Base-by-base conservation (phyloP, 331 rosid genomes). In the Phaseolus coccineus region DNA sequence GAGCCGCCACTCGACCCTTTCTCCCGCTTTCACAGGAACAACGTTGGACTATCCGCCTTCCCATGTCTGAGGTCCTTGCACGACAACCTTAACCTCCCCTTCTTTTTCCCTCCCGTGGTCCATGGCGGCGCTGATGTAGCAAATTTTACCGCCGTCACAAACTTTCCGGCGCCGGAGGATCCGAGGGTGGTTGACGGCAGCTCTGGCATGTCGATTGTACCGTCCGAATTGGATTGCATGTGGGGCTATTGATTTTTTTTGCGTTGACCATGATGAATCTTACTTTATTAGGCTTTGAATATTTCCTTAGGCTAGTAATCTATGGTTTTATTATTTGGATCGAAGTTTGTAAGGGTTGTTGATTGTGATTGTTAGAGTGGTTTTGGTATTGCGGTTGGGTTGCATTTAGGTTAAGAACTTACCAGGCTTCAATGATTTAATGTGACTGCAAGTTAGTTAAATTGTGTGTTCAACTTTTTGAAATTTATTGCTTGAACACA, bases 21-120 rank as follows among this genome's bases (percentile, higher is more conserved):
- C 46, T 44, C 81, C 1, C 71, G 82, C 2, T 85, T 81, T 66
- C 91, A 85, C 4, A 79, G 87, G 5, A 86, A 35, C 65, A 80
- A 10, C 48, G 76, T 65, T 14, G 95, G 93, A 3, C 73, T 90
- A 2, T 78, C 98, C 0, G 87, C 84, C 12, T 90, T 91, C 67
- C 98, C 98, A 0, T 90, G 92, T 80, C 76, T 94, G 42, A 77
- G 98, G 70, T 89, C 97, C 1, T 84, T 94, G 13, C 97, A 91
- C 24, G 98, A 94, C 68, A 94, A 94, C 74, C 96, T 94, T 52
- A 90, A 91, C 27, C 71, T 89, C 3, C 97, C 97, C 0, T 82
- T 87, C 61, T 84, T 90, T 27, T 81, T 87, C 67, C 47, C 89
- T 14, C 77, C 66, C 6, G 35, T 22, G 1, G 83, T 28, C 4